A percentile compares a stretch with the other conserved stretches of the same genome.
These are phyloP conservation scores for Wickerhamomyces sp. DNA, from an alignment of 1,139 yeast species.

Conservation along the genomic window DNA sequence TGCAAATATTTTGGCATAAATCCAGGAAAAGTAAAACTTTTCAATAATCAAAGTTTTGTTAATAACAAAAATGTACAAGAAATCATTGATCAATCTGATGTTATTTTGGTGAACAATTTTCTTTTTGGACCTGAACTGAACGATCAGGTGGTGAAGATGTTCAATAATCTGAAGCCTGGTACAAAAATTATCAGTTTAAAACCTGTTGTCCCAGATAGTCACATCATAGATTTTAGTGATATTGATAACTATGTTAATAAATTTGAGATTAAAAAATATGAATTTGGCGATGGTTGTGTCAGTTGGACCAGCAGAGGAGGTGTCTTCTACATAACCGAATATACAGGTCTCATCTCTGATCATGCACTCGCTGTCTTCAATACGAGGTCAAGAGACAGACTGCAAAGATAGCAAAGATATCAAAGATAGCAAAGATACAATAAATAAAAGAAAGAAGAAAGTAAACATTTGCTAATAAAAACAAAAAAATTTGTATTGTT, in stretches of 20 bases:
- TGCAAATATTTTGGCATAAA: slow-evolving; percentile 59
- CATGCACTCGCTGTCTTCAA: slow-evolving; percentile 27
- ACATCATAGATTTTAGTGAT: slow-evolving; percentile 48
- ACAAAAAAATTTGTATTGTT: no score
- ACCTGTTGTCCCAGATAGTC: slow-evolving; percentile 59
- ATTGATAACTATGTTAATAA: slow-evolving; percentile 61
- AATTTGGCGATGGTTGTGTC: slow-evolving; percentile 68
- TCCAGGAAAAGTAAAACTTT: slow-evolving; percentile 52
- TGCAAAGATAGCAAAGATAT: no score
- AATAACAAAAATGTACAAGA: slow-evolving; percentile 52
- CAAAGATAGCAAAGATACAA: no score
- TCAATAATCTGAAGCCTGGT: slow-evolving; percentile 65
- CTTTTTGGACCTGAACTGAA: slow-evolving; percentile 74
- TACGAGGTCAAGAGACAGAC: slow-evolving; percentile 20
- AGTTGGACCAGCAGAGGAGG: slow-evolving; percentile 92
- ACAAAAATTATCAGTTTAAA: slow-evolving; percentile 75
- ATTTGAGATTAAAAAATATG: slow-evolving; percentile 58
- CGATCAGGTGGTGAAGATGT: slow-evolving; percentile 59
- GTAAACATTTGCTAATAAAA: no score
- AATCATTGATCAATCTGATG: slow-evolving; percentile 59
- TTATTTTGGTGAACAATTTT: slow-evolving; percentile 76
- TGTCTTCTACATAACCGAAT: slow-evolving; percentile 69
- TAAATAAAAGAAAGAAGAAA: no score
- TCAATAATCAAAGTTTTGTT: slow-evolving; percentile 68
- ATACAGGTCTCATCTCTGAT: slow-evolving; percentile 18